Evolutionary conservation across 495 filamentous ascomycete species (phyloP).

Genomic region (Neurospora cerealis): DNA sequence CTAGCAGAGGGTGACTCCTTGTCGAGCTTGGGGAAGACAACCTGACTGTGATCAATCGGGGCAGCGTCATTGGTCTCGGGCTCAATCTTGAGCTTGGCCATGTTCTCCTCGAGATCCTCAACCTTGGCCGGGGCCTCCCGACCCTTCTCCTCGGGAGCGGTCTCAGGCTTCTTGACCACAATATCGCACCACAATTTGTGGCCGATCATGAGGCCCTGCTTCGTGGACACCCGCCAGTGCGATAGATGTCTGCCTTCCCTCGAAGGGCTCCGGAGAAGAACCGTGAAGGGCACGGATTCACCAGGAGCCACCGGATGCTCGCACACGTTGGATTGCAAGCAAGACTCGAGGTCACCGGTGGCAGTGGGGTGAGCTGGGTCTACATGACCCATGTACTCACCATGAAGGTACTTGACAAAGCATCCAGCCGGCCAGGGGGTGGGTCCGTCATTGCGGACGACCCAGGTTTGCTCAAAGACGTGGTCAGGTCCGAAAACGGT

Average conservation of each 20-base stretch:
- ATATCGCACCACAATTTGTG: slow-evolving; percentile 94
- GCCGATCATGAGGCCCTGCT: slow-evolving; percentile 75
- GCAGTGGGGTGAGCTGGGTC: slow-evolving; percentile 68
- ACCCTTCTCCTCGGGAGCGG: slow-evolving; percentile 1
- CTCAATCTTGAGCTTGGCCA: slow-evolving; percentile 12
- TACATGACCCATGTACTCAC: slow-evolving; percentile 89
- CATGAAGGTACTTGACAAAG: slow-evolving; percentile 83
- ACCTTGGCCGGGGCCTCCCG: slow-evolving; percentile 2
- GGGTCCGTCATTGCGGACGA: slow-evolving; percentile 74
- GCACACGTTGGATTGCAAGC: slow-evolving; percentile 73
- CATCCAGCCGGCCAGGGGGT: slow-evolving; percentile 77
- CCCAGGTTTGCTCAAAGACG: slow-evolving; percentile 86
- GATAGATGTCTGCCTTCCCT: slow-evolving; percentile 70
- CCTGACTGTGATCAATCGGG: slow-evolving; percentile 44
- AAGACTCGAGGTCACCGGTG: slow-evolving; percentile 56
- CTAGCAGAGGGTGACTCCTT: slow-evolving; percentile 85
- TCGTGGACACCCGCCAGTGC: slow-evolving; percentile 88
- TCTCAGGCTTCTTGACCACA: slow-evolving; percentile 42
- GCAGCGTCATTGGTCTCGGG: slow-evolving; percentile 6
- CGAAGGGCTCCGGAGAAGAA: slow-evolving; percentile 68
- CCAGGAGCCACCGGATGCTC: slow-evolving; percentile 58
- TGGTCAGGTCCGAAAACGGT: slow-evolving; percentile 55
- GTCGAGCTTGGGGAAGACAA: slow-evolving; percentile 95
- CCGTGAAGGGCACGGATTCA: slow-evolving; percentile 68
- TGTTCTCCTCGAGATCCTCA: slow-evolving; percentile 12